These are phyloP conservation scores for Boletus sp. DNA, from an alignment of 1,284 basidiomycete species.

Conservation along the genomic window DNA sequence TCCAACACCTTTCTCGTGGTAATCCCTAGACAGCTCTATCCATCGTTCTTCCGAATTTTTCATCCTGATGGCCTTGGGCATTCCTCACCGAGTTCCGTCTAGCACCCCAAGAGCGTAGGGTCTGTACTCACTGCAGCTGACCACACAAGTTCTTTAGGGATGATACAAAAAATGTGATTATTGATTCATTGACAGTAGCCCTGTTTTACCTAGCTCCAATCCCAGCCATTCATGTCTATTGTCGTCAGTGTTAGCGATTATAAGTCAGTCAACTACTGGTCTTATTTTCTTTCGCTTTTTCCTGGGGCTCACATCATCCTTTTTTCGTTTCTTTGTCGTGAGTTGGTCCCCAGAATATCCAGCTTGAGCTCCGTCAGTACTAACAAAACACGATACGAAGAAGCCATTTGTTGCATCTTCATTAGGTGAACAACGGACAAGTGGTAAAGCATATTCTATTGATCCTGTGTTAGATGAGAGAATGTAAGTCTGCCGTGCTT, in stretches of 20 bases:
- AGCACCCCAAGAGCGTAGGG: slow-evolving; percentile 27
- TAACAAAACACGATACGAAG: slow-evolving; percentile 86
- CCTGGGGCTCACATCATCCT: not conserved
- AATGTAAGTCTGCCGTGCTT: slow-evolving; percentile 5
- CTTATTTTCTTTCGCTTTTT: slow-evolving; percentile 16
- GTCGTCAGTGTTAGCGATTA: slow-evolving; percentile 1
- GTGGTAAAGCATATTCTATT: slow-evolving; percentile 57
- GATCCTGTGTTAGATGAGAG: slow-evolving; percentile 2
- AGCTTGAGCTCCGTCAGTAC: slow-evolving; percentile 9
- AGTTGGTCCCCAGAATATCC: slow-evolving; percentile 1
- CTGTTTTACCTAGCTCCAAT: slow-evolving; percentile 25
- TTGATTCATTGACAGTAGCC: slow-evolving; percentile 30
- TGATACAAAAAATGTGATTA: slow-evolving; percentile 27
- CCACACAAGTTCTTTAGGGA: slow-evolving; percentile 36
- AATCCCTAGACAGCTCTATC: slow-evolving; percentile 24
- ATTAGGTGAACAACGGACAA: slow-evolving; percentile 82
- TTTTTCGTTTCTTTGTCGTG: slow-evolving; percentile 18
- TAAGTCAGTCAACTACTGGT: not conserved
- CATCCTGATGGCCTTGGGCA: slow-evolving; percentile 13
- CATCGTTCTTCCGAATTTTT: slow-evolving; percentile 14
- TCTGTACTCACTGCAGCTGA: slow-evolving; percentile 37
- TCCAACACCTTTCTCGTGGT: slow-evolving; percentile 20
- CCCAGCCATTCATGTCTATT: slow-evolving; percentile 12
- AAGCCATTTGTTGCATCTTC: slow-evolving; percentile 92
- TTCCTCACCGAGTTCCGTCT: slow-evolving; percentile 25